phyloP scores from a whole-genome alignment of 192 early-diverging fungal genomes.

The Cetraspora pellucida region DNA sequence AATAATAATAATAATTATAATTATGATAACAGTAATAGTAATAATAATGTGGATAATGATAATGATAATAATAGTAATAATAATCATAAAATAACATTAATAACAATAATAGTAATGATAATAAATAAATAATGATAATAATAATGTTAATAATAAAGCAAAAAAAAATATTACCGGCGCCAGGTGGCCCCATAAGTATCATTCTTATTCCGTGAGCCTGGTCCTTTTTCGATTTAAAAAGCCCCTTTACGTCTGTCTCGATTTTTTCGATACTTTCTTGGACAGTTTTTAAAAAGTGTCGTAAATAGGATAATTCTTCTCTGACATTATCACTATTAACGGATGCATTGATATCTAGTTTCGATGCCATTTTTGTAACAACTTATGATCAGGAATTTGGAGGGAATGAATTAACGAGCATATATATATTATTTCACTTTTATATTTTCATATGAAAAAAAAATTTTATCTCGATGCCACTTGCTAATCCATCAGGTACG shows the following conservation, averaged over 20 bases:
- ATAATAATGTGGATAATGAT: too few relatives aligned
- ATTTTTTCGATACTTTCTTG: slow-evolving; percentile 35
- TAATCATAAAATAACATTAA: too few relatives aligned
- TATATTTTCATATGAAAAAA: too few relatives aligned
- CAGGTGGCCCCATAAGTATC: slow-evolving; percentile 92
- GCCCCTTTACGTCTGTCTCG: slow-evolving; percentile 24
- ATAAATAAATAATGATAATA: too few relatives aligned
- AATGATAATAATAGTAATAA: too few relatives aligned
- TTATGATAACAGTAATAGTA: neutral
- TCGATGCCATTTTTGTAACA: too few relatives aligned
- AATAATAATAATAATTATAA: slow-evolving; percentile 28
- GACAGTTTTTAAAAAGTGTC: neutral
- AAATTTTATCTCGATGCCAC: too few relatives aligned
- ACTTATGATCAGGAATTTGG: too few relatives aligned
- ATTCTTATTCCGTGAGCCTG: slow-evolving; percentile 56
- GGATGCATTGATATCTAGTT: neutral
- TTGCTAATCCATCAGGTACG: too few relatives aligned
- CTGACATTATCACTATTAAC: neutral
- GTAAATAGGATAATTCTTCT: slow-evolving; percentile 15
- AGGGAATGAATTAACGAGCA: too few relatives aligned
- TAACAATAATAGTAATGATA: too few relatives aligned
- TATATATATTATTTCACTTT: too few relatives aligned
- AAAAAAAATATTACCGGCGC: slow-evolving; percentile 68
- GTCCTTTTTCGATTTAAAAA: neutral
- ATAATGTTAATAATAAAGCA: neutral